Evolutionary conservation across 2,329 filamentous ascomycete genomes (phyloP).

Genomic region (Truncatella angustata): DNA sequence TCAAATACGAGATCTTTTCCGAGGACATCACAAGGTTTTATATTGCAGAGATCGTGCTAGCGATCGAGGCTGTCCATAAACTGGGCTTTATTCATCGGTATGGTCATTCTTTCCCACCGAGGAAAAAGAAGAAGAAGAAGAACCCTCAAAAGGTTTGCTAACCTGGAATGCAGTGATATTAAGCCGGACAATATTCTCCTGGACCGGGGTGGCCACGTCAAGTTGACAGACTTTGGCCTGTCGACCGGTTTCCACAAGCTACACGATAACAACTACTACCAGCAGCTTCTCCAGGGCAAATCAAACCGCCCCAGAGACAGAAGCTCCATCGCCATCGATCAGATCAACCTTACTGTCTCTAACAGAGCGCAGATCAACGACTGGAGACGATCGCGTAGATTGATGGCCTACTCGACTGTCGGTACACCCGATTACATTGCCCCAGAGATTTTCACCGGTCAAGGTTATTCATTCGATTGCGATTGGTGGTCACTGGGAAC

Average conservation of each 20-base stretch:
- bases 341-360: conserved; percentile 96
- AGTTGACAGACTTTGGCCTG: conserved; percentile 95
- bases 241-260: conserved; percentile 98
- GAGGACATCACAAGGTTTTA: conserved; percentile 99
- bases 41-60: conserved; percentile 95
- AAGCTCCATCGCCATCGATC: conserved; percentile 92
- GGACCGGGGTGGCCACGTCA: conserved; percentile 93
- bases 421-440: conserved; percentile 98
- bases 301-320: conserved; percentile 75
- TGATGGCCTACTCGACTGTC: conserved; percentile 98
- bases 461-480: conserved; percentile 94
- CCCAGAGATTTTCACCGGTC: conserved; percentile 94
- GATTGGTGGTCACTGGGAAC: conserved; percentile 99
- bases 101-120: neutral
- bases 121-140: too few species aligned
- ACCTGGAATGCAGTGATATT: conserved; percentile 69
- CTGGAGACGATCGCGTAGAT: conserved; percentile 90
- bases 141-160: neutral
- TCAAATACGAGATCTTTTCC: conserved; percentile 99
- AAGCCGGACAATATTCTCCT: conserved; percentile 98
- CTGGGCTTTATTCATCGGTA: conserved; percentile 98
- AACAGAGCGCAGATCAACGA: conserved; percentile 98
- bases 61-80: conserved; percentile 98
- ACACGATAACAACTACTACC: conserved; percentile 97
- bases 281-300: conserved; percentile 83